These are phyloP conservation scores for Pseudogymnoascus sp. DNA, from an alignment of 2,329 filamentous ascomycete species.

Conservation along the genomic window DNA sequence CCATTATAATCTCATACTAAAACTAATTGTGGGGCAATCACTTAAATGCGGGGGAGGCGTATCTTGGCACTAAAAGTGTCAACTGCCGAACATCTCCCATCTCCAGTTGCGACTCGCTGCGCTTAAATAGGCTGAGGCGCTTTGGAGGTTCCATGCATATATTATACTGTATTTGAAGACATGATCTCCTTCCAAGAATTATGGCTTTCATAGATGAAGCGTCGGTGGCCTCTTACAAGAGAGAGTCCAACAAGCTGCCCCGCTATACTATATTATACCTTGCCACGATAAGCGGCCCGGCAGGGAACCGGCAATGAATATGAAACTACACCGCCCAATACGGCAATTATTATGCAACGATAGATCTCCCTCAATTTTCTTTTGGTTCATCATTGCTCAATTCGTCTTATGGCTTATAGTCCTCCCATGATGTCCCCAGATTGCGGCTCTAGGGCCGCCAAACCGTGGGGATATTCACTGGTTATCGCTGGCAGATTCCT, in stretches of 20 bases:
- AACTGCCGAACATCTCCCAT: not conserved
- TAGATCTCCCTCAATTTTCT: not conserved
- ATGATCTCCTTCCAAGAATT: not conserved
- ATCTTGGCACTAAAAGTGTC: not conserved
- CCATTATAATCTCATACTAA: not conserved
- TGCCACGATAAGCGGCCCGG: not conserved
- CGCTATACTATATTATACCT: not conserved
- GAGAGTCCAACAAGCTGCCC: not conserved
- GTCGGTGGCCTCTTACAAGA: not conserved
- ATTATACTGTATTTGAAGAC: not conserved
- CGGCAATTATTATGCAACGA: not conserved
- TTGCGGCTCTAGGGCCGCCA: conserved; percentile 1
- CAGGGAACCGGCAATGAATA: not conserved
- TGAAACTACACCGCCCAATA: not conserved
- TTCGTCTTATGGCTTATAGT: not conserved
- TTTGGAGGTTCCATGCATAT: not conserved
- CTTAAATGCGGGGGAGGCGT: not conserved
- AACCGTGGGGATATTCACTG: not conserved
- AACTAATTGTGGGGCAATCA: not conserved
- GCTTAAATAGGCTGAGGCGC: not conserved
- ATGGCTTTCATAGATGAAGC: not conserved
- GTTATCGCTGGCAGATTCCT: not conserved
- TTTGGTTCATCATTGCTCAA: not conserved
- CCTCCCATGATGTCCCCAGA: not conserved
- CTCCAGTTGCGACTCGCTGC: not conserved